Conservation (phyloP, 345 rosid species). For the Eucalyptus paniculata region DNA sequence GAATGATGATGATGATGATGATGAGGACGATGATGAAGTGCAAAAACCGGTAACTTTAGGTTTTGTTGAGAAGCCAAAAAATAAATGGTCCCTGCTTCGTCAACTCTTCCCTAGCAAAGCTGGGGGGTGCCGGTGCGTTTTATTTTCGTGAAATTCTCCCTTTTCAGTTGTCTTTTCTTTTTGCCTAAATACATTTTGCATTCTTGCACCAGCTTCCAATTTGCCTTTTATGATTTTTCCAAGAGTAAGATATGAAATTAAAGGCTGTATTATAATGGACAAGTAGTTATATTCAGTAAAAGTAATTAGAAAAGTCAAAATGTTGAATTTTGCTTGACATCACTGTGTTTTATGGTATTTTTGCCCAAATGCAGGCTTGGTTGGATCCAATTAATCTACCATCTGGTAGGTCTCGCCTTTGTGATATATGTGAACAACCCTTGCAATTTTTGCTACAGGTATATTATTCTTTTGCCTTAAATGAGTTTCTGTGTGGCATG, state of each 20-base stretch:
- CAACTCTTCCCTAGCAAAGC: conserved; percentile 85
- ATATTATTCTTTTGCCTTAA: background rate
- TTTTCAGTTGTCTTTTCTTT: no score
- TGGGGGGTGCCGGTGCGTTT: conserved; percentile 65
- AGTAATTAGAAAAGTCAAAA: background rate
- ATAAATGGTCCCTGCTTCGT: conserved; percentile 50
- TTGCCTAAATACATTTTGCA: background rate
- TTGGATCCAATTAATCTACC: conserved; percentile 79
- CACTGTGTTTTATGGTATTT: background rate
- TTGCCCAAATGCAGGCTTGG: conserved; percentile 52
- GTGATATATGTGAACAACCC: conserved; percentile 80
- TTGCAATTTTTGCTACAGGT: conserved; percentile 87
- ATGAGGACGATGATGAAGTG: conserved; percentile 44
- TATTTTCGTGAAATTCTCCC: background rate
- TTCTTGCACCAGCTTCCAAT: background rate
- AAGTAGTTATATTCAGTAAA: background rate
- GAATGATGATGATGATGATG: conserved; percentile 23
- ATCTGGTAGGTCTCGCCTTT: conserved; percentile 38
- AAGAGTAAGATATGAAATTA: background rate
- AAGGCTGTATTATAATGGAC: background rate
- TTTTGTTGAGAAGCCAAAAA: conserved; percentile 52
- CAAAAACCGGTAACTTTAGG: conserved; percentile 52
- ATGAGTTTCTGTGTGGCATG: background rate
- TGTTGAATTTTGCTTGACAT: background rate
- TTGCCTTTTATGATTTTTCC: background rate